These are phyloP conservation scores for Sedum album DNA, from an alignment of 164 flowering plant genomes.

Conservation along the genomic window DNA sequence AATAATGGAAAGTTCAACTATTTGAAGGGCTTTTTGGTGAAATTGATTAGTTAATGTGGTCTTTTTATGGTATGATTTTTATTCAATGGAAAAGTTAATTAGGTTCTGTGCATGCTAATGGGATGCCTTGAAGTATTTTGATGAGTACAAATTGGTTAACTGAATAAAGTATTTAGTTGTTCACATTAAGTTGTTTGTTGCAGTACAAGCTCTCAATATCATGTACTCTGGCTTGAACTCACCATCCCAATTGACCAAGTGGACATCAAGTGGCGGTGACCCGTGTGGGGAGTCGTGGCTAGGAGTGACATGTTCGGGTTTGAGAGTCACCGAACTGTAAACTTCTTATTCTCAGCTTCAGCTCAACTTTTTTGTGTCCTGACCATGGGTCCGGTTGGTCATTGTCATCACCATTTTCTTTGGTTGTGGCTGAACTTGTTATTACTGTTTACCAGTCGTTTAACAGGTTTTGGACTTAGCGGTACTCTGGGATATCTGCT, in stretches of 20 bases:
- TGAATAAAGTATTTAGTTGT: neutral
- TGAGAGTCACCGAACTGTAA: slow-evolving; percentile 72
- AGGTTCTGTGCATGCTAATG: neutral
- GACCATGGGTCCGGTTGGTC: neutral
- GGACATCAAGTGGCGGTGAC: slow-evolving; percentile 63
- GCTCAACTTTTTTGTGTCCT: neutral
- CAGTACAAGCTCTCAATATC: slow-evolving; percentile 52
- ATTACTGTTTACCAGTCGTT: slow-evolving; percentile 29
- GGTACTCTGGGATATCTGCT: slow-evolving; percentile 68
- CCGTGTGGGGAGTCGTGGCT: slow-evolving; percentile 83
- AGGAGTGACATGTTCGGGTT: slow-evolving; percentile 67
- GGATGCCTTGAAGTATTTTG: slow-evolving; percentile 2
- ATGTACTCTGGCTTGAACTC: slow-evolving; percentile 51
- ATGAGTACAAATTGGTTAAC: neutral
- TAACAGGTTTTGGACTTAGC: slow-evolving; percentile 56
- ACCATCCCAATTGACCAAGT: slow-evolving; percentile 54
- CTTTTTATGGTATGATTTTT: too few species aligned
- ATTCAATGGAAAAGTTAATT: neutral
- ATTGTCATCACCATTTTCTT: neutral
- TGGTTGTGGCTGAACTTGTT: slow-evolving; percentile 8
- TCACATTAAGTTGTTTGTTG: slow-evolving; percentile 11
- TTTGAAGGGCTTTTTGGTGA: neutral
- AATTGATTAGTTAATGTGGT: neutral
- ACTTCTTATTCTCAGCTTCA: slow-evolving; percentile 9
- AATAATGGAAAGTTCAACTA: neutral